phyloP scores from a whole-genome alignment of 1,284 basidiomycete genomes.

The Phenoliferia sp. region DNA sequence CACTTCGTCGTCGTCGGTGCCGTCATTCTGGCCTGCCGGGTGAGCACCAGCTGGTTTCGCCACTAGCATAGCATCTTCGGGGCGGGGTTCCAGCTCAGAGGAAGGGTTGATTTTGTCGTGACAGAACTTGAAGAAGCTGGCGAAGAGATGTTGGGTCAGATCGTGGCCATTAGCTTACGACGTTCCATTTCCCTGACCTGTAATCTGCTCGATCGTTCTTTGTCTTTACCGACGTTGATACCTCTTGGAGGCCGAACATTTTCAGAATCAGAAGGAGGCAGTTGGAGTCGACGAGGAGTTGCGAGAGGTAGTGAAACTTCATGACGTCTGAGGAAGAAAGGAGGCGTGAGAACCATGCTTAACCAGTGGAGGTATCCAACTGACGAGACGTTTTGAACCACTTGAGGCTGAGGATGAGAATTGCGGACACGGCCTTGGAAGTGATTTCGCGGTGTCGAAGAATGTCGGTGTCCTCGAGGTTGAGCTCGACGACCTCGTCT shows the following conservation, averaged over 20 bases:
- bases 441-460: conserved; percentile 95
- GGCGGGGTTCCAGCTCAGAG: conserved; percentile 24
- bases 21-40: background rate
- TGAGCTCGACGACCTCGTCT: conserved; percentile 52
- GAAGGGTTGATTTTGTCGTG: conserved; percentile 50
- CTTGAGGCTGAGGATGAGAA: conserved; percentile 81
- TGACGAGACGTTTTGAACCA: conserved; percentile 98
- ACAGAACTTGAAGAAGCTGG: conserved; percentile 85
- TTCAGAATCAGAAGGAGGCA: conserved; percentile 90
- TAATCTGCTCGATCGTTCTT: conserved; percentile 79
- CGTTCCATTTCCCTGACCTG: conserved; percentile 1
- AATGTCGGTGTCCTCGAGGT: conserved; percentile 91
- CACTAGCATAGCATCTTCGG: conserved; percentile 53
- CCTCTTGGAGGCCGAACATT: conserved; percentile 95
- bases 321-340: conserved; percentile 65
- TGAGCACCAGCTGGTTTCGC: conserved; percentile 33
- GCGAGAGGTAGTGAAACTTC: conserved; percentile 97
- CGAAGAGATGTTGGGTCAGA: background rate
- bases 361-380: background rate
- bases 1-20: conserved; percentile 65
- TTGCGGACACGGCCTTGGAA: conserved; percentile 93
- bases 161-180: background rate
- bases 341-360: too few species aligned
- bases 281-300: conserved; percentile 91
- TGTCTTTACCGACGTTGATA: conserved; percentile 72